Evolutionary conservation across 1,284 basidiomycete genomes (phyloP).

Genomic region (Gomphus sp.): DNA sequence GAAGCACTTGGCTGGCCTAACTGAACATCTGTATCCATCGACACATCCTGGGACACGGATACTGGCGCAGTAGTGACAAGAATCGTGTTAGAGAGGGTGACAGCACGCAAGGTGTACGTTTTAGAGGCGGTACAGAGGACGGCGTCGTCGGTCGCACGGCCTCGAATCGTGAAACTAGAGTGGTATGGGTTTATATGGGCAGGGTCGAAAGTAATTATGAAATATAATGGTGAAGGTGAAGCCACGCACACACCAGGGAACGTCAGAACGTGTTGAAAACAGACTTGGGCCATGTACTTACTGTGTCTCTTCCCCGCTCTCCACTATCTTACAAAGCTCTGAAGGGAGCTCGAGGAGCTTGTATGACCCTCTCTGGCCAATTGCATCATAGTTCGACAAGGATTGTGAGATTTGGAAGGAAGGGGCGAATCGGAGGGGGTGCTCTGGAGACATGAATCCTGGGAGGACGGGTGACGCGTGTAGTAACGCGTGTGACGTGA

Average conservation of each 20-base stretch:
- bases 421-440: background rate
- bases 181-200: background rate
- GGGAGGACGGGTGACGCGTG: conserved; percentile 54
- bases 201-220: background rate
- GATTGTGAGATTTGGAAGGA: background rate
- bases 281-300: conserved; percentile 7
- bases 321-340: conserved; percentile 48
- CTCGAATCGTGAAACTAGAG: conserved; percentile 69
- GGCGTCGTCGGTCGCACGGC: conserved; percentile 72
- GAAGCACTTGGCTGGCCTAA: conserved; percentile 14
- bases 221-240: background rate
- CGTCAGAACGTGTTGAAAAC: background rate
- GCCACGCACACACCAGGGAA: background rate
- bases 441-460: background rate
- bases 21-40: conserved; percentile 18
- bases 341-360: conserved; percentile 61
- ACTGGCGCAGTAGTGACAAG: conserved; percentile 54
- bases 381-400: background rate
- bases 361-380: conserved; percentile 30
- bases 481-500: conserved; percentile 52
- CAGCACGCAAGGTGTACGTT: conserved; percentile 76
- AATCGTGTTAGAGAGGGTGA: conserved; percentile 79
- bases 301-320: conserved; percentile 27
- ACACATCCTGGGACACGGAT: conserved; percentile 19
- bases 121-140: conserved; percentile 74